Evolutionary conservation across 306 rosid species (phyloP).

Genomic region (Crotalaria pallida): DNA sequence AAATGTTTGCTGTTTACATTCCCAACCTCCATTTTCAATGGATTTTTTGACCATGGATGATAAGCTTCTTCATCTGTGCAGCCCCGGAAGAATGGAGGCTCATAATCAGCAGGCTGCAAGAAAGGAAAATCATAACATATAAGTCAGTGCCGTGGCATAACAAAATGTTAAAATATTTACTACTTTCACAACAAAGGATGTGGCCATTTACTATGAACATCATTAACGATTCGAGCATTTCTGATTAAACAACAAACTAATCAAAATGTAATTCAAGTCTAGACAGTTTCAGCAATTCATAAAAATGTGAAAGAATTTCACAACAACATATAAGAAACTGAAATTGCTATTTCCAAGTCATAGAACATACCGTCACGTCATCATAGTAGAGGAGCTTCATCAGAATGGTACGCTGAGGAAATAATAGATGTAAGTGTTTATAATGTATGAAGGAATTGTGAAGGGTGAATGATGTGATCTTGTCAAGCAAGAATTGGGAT

Average conservation of each 20-base stretch:
- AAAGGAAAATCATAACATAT: not conserved
- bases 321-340: not conserved
- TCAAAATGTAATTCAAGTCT: not conserved
- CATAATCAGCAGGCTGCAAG: too few relatives aligned
- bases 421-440: slow-evolving; percentile 16
- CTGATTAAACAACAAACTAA: slow-evolving; percentile 6
- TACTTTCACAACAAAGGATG: slow-evolving; percentile 5
- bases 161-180: not conserved
- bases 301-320: not conserved
- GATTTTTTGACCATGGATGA: slow-evolving; percentile 76
- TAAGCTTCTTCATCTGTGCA: slow-evolving; percentile 75
- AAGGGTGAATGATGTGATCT: not conserved
- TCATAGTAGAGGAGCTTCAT: slow-evolving; percentile 92
- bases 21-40: slow-evolving; percentile 94
- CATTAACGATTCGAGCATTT: slow-evolving; percentile 16
- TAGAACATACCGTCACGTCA: slow-evolving; percentile 69
- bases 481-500: slow-evolving; percentile 17
- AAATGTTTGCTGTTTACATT: slow-evolving; percentile 96
- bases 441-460: not conserved
- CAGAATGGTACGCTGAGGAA: slow-evolving; percentile 79
- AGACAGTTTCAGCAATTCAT: not conserved
- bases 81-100: slow-evolving; percentile 52
- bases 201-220: slow-evolving; percentile 5
- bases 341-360: not conserved
- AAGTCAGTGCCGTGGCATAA: not conserved